Conservation (phyloP, 331 rosid genomes). For the Quercus phellos region DNA sequence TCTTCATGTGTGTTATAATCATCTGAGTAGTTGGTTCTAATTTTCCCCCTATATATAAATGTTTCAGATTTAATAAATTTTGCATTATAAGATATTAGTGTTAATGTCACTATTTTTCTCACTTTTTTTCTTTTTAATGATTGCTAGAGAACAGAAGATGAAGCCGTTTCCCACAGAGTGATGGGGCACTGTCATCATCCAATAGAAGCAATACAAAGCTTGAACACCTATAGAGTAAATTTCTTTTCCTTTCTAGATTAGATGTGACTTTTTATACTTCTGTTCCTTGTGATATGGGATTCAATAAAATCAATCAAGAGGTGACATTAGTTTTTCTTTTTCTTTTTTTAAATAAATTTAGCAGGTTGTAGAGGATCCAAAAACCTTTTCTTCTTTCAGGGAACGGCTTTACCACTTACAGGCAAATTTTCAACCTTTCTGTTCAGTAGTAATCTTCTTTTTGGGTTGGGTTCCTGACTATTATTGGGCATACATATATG, state of each 20-base stretch:
- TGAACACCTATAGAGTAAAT: slow-evolving; percentile 63
- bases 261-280: slow-evolving; percentile 1
- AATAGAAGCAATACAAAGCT: slow-evolving; percentile 47
- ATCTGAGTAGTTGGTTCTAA: not conserved
- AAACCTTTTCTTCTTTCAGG: slow-evolving; percentile 76
- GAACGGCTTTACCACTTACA: slow-evolving; percentile 90
- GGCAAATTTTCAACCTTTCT: slow-evolving; percentile 44
- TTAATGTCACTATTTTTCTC: slow-evolving; percentile 4
- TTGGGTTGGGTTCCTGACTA: slow-evolving; percentile 30
- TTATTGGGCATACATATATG: slow-evolving; percentile 17
- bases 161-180: slow-evolving; percentile 58
- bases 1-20: not conserved
- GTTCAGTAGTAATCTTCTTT: slow-evolving; percentile 9
- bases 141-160: slow-evolving; percentile 69
- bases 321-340: not conserved
- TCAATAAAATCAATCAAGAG: not conserved
- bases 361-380: slow-evolving; percentile 63
- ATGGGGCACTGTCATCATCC: slow-evolving; percentile 81
- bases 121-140: slow-evolving; percentile 19
- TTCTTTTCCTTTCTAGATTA: slow-evolving; percentile 20
- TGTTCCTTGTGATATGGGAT: slow-evolving; percentile 9
- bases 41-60: not conserved
- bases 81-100: not conserved
- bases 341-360: slow-evolving; percentile 1
- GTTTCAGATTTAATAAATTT: not conserved